Conservation (phyloP, 1,284 basidiomycete genomes). For the Cystobasidium pallidum region DNA sequence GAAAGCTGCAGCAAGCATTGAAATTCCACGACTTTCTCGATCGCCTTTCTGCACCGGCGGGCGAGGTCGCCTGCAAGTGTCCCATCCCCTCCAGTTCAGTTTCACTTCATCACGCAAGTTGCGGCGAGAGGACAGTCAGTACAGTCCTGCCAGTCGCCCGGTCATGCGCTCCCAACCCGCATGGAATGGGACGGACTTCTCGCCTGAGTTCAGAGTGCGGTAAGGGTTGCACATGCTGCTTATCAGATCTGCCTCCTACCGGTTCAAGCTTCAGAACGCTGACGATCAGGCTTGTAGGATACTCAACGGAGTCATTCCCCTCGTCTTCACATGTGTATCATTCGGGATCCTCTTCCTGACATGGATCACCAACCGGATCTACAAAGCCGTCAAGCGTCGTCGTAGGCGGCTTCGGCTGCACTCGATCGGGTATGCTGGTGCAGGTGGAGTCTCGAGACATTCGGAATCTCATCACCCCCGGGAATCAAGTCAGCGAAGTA, state of each 20-base stretch:
- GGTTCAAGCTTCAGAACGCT: neutral
- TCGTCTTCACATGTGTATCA: slow-evolving; percentile 53
- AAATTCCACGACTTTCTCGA: slow-evolving; percentile 3
- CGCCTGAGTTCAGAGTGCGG: slow-evolving; percentile 56
- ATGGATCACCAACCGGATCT: slow-evolving; percentile 31
- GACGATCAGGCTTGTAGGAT: slow-evolving; percentile 44
- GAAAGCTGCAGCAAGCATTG: neutral
- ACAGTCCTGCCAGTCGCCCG: neutral
- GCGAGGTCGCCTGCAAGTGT: too few species aligned
- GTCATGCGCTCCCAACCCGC: slow-evolving; percentile 1
- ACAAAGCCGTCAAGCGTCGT: slow-evolving; percentile 24
- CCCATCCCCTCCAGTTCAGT: neutral
- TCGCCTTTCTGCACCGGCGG: neutral
- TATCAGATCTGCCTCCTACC: neutral
- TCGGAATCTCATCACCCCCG: neutral
- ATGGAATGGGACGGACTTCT: slow-evolving; percentile 60
- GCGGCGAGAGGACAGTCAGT: neutral
- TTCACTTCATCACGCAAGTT: neutral
- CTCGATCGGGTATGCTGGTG: slow-evolving; percentile 1
- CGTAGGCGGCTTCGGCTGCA: slow-evolving; percentile 10
- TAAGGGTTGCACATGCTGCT: slow-evolving; percentile 45
- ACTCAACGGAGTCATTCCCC: slow-evolving; percentile 52
- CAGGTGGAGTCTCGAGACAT: neutral
- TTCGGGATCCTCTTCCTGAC: slow-evolving; percentile 48
- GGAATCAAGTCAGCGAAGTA: neutral